Conservation (phyloP, 176 grass and related monocot genomes). For the Stipa capillata region DNA sequence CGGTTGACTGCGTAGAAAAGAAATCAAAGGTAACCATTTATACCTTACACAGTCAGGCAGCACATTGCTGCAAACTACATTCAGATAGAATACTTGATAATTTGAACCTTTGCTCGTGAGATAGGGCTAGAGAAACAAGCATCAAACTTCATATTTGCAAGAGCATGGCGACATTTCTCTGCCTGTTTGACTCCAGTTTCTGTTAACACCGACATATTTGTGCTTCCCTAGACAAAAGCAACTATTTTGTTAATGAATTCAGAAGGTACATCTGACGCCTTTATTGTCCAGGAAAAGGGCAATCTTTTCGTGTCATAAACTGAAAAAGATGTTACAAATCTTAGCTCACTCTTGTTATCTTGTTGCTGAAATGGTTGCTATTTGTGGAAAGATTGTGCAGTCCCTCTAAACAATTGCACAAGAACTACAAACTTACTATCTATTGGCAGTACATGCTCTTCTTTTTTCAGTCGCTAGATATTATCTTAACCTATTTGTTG, state of each 20-base stretch:
- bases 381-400: neutral
- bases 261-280: neutral
- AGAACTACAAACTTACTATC: neutral
- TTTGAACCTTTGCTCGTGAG: slow-evolving; percentile 69
- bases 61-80: too few species aligned
- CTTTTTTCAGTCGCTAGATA: neutral
- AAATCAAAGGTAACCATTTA: too few species aligned
- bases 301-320: neutral
- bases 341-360: neutral
- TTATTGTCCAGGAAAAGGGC: neutral
- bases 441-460: neutral
- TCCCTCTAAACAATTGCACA: neutral
- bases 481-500: neutral
- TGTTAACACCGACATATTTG: slow-evolving; percentile 67
- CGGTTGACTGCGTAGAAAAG: slow-evolving; percentile 71
- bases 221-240: slow-evolving; percentile 62
- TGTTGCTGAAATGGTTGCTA: neutral
- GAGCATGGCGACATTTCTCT: slow-evolving; percentile 60
- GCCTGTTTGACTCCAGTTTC: slow-evolving; percentile 61
- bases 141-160: slow-evolving; percentile 56
- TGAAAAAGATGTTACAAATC: neutral
- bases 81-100: neutral
- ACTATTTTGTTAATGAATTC: slow-evolving; percentile 5
- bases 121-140: slow-evolving; percentile 79
- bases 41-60: too few species aligned